phyloP scores from a whole-genome alignment of 441 rosid species.

The Arabidopsis hybrid region DNA sequence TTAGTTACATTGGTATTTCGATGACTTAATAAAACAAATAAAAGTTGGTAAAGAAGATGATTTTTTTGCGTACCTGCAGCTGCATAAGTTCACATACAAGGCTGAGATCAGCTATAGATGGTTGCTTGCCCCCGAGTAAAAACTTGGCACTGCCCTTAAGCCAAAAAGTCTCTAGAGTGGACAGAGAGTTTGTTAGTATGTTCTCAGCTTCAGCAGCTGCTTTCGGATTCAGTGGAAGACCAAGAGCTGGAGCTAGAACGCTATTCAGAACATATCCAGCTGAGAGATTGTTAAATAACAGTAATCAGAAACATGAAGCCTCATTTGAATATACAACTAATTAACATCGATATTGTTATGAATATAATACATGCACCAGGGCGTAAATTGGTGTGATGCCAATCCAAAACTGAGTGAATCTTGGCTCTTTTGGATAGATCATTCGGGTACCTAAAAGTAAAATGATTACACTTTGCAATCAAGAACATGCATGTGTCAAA shows the following conservation, averaged over 20 bases:
- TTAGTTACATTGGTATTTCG: not conserved
- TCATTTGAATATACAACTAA: not conserved
- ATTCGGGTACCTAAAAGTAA: constrained; percentile 71
- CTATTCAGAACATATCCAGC: constrained; percentile 56
- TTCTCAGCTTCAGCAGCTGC: constrained; percentile 80
- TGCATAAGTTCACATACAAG: constrained; percentile 90
- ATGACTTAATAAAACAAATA: constrained; percentile 7
- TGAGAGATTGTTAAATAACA: constrained; percentile 40
- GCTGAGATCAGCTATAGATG: constrained; percentile 90
- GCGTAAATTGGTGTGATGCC: constrained; percentile 94
- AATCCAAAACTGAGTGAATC: constrained; percentile 86
- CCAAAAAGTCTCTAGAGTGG: constrained; percentile 76
- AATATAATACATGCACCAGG: constrained; percentile 65
- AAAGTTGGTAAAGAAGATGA: not conserved
- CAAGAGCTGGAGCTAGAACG: constrained; percentile 64
- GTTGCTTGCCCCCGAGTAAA: constrained; percentile 76
- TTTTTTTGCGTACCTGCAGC: constrained; percentile 63
- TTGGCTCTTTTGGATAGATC: constrained; percentile 84
- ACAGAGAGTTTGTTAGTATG: constrained; percentile 59
- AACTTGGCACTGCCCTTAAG: constrained; percentile 75
- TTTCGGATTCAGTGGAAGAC: constrained; percentile 57
- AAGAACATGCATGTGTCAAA: not conserved
- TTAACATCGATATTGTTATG: not conserved
- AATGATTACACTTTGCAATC: constrained; percentile 7
- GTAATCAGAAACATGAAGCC: constrained; percentile 15